Conservation (phyloP, 169 alveolate genomes). For the Babesia bigemina region DNA sequence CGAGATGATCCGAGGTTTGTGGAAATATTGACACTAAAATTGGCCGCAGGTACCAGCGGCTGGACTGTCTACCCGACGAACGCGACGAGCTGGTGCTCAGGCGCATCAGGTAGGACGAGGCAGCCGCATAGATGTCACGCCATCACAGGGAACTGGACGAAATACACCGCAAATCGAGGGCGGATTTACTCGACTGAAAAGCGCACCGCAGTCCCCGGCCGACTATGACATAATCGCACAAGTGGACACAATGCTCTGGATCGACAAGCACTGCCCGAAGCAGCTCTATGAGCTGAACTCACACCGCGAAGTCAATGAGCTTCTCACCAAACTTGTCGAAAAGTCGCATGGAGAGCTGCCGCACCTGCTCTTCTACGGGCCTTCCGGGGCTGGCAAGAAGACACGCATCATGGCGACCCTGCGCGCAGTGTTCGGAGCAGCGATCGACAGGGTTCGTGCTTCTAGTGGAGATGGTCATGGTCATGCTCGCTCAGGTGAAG, state of each 20-base stretch:
- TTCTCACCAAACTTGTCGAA: conserved; percentile 83
- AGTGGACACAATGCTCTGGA: conserved; percentile 84
- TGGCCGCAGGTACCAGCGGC: conserved; percentile 58
- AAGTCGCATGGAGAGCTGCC: conserved; percentile 91
- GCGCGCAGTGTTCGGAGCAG: conserved; percentile 88
- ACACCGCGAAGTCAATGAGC: conserved; percentile 83
- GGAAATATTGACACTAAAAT: background rate
- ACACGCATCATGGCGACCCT: conserved; percentile 91
- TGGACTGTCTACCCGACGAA: conserved; percentile 64
- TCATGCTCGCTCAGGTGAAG: conserved; percentile 72
- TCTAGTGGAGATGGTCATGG: conserved; percentile 3
- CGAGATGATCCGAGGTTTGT: conserved; percentile 24
- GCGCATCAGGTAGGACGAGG: conserved; percentile 54
- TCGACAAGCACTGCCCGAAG: conserved; percentile 92
- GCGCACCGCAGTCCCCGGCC: background rate
- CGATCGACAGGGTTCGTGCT: conserved; percentile 74
- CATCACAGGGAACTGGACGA: conserved; percentile 55
- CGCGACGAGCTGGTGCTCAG: conserved; percentile 64
- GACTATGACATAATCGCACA: background rate
- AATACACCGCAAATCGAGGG: conserved; percentile 30
- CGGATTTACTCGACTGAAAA: background rate
- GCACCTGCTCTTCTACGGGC: conserved; percentile 96
- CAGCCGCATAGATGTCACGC: conserved; percentile 18
- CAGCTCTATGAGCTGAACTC: conserved; percentile 82
- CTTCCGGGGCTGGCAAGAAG: conserved; percentile 98